Evolutionary conservation across 1,284 basidiomycete genomes (phyloP).

Genomic region (Exobasidium cylindrosporum): DNA sequence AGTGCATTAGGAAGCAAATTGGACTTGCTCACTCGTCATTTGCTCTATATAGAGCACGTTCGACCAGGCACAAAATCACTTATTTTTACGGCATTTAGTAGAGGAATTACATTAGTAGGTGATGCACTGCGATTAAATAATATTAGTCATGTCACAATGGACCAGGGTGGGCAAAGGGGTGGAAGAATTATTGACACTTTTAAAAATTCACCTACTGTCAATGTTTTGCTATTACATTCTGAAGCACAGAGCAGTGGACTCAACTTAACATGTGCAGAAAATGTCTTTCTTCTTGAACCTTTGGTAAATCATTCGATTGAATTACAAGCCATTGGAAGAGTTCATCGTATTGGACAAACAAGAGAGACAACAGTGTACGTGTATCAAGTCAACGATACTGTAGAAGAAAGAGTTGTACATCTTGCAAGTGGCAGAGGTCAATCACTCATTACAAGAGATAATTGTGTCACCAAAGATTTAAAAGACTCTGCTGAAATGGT

Average conservation of each 20-base stretch:
- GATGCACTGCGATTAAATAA: constrained; percentile 43
- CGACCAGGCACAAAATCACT: constrained; percentile 40
- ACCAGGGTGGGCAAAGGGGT: constrained; percentile 28
- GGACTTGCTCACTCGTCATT: constrained; percentile 41
- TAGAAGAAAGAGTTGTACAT: constrained; percentile 30
- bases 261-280: constrained; percentile 41
- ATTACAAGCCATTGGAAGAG: constrained; percentile 48
- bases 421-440: constrained; percentile 11
- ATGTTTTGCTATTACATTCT: constrained; percentile 48
- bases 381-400: constrained; percentile 46
- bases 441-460: constrained; percentile 12
- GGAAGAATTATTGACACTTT: constrained; percentile 29
- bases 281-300: constrained; percentile 49
- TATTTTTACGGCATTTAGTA: constrained; percentile 48
- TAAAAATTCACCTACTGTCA: constrained; percentile 25
- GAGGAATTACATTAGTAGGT: constrained; percentile 45
- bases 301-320: constrained; percentile 45
- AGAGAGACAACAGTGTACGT: constrained; percentile 37
- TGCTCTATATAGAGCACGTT: constrained; percentile 21
- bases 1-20: constrained; percentile 46
- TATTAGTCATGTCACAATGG: constrained; percentile 32
- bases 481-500: constrained; percentile 18
- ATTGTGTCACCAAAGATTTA: constrained; percentile 21
- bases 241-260: constrained; percentile 49
- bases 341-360: constrained; percentile 50